Conservation (phyloP, 129 eudicot species). For the Centella asiatica region DNA sequence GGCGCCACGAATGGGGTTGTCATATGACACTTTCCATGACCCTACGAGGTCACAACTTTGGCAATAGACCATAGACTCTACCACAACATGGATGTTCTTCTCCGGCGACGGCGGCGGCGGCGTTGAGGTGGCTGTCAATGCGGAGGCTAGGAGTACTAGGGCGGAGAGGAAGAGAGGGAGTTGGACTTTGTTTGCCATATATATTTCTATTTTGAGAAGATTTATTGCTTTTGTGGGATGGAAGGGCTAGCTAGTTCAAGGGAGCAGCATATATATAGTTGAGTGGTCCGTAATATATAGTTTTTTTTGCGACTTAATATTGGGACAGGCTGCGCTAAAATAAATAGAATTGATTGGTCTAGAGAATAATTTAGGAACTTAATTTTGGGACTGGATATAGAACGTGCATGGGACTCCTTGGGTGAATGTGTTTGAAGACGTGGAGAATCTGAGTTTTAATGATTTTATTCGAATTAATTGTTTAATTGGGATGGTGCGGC, state of each 20-base stretch:
- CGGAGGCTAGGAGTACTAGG: slow-evolving; percentile 28
- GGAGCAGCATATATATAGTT: neutral
- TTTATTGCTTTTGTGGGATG: slow-evolving; percentile 6
- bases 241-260: neutral
- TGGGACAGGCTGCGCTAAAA: no score
- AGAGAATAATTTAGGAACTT: neutral
- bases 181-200: slow-evolving; percentile 41
- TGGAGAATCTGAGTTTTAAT: no score
- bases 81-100: slow-evolving; percentile 45
- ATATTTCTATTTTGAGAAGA: neutral
- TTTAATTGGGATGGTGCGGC: no score
- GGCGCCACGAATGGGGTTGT: slow-evolving; percentile 61
- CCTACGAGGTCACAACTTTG: slow-evolving; percentile 62
- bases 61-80: slow-evolving; percentile 76
- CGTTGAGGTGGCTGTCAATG: slow-evolving; percentile 23
- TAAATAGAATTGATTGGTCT: no score
- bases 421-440: no score
- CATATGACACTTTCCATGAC: slow-evolving; percentile 58
- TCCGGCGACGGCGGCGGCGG: slow-evolving; percentile 1
- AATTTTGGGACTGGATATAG: neutral
- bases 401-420: no score
- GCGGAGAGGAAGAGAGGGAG: slow-evolving; percentile 25
- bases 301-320: neutral
- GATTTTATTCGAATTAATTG: no score
- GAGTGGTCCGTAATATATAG: no score